Evolutionary conservation across 306 rosid species (phyloP), one percentile per base, ranked within the genome.

Genomic region (Potentilla sterilis): DNA sequence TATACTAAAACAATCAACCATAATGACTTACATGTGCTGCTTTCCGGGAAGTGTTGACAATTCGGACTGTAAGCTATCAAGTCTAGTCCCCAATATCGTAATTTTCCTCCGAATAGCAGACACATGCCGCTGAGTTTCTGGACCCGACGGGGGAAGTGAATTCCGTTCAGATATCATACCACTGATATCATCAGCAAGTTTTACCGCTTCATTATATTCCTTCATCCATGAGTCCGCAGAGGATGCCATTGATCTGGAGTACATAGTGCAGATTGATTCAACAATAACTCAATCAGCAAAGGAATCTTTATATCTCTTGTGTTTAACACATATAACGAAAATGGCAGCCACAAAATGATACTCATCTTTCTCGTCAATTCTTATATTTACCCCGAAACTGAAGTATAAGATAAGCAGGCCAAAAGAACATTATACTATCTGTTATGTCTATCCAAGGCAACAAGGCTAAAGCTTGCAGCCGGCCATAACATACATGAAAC

Each of bases 71-170:
- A 96, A 90, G 84, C 93, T 92, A 84, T 96, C 99, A 75, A 96
- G 93, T 81, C 99, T 87, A 51, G 98, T 92, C 83, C 97, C 98
- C 77, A 96, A 87, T 81, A 96, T 96, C 51, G 98, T 90, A 81
- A 88, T 92, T 84, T 96, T 96, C 87, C 99, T 90, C 82, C 99
- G 90, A 55, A 92, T 92, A 72, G 99, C 88, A 73, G 99, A 90
- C 47, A 86, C 90, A 80, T 96, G 92, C 16, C 98, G 97, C 85
- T 96, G 99, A 46, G 89, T 73, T 52, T 96, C 99, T 47, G 98
- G 97, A 67, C 99, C 99, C 48, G 97, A 85, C 63, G 89, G 63
- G 9, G 96, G 83, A 54, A 84, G 59, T 2, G 96, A 89, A 88
- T 73, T 86, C 54, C 89, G 81, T 62, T 89, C 98, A 67, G 98